These are phyloP conservation scores for Crithidia bombi DNA, from an alignment of 208 protist genomes.

Conservation along the genomic window DNA sequence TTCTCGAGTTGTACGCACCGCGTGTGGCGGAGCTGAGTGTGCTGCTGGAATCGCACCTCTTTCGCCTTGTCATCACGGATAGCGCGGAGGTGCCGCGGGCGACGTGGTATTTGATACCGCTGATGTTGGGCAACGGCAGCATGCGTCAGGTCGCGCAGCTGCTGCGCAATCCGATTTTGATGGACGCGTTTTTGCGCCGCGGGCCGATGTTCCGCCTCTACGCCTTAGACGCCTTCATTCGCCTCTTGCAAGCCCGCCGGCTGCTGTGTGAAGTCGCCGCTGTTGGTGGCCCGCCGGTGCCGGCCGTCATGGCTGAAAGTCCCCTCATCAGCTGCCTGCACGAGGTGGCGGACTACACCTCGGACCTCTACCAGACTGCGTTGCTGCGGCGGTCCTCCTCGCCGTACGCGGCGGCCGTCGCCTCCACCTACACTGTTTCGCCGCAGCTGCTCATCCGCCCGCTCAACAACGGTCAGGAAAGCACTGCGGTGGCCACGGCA, in stretches of 20 bases:
- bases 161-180: conserved; percentile 51
- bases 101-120: conserved; percentile 59
- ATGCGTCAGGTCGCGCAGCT: conserved; percentile 51
- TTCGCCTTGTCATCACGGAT: conserved; percentile 70
- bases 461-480: conserved; percentile 62
- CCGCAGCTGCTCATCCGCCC: conserved; percentile 69
- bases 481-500: conserved; percentile 43
- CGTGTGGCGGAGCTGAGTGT: conserved; percentile 65
- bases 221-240: conserved; percentile 69
- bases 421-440: conserved; percentile 27
- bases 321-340: conserved; percentile 48
- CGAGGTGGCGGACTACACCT: conserved; percentile 55
- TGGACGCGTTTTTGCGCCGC: conserved; percentile 58
- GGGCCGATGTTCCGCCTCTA: conserved; percentile 37
- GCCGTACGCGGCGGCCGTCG: conserved; percentile 44
- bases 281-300: conserved; percentile 30
- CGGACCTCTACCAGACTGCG: conserved; percentile 67
- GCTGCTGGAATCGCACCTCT: conserved; percentile 78
- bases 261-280: conserved; percentile 61
- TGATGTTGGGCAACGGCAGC: conserved; percentile 81
- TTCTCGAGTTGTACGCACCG: conserved; percentile 49
- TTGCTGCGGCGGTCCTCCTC: conserved; percentile 56
- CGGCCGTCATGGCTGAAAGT: conserved; percentile 38
- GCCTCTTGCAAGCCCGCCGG: conserved; percentile 59
- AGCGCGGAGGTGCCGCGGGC: conserved; percentile 68